Percentiles rank a stretch among this genome's conserved stretches.
Evolutionary conservation across 805 yeast species (phyloP).

Genomic region (Starmerella scarabaei): DNA sequence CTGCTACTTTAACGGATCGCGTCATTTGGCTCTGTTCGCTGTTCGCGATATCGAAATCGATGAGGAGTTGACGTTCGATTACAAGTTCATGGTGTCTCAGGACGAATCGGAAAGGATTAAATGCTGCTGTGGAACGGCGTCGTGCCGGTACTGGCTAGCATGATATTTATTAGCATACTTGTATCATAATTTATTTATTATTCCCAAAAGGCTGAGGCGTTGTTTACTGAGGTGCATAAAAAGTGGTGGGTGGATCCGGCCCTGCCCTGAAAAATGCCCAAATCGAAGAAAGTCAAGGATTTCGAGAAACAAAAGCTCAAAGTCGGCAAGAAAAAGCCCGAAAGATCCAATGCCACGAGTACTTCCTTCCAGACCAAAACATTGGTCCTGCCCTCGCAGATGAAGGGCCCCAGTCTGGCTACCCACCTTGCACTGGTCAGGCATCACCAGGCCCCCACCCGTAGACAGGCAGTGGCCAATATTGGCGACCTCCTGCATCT

Average conservation of each 20-base stretch:
- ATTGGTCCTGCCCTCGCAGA: constrained; percentile 37
- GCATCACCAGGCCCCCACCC: constrained; percentile 21
- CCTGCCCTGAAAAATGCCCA: constrained; percentile 7
- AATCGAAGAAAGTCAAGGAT: constrained; percentile 51
- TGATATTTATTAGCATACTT: not conserved
- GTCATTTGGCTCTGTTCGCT: constrained; percentile 90
- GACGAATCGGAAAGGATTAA: constrained; percentile 75
- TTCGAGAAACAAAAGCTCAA: constrained; percentile 64
- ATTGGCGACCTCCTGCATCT: constrained; percentile 10
- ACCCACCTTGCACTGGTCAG: constrained; percentile 17
- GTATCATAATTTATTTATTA: not conserved
- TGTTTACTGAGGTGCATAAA: too few relatives aligned
- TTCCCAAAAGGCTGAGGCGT: too few relatives aligned
- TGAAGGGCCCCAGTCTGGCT: constrained; percentile 11
- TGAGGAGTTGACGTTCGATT: constrained; percentile 83
- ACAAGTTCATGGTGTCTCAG: constrained; percentile 77
- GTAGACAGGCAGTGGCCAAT: constrained; percentile 21
- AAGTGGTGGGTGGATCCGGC: too few relatives aligned
- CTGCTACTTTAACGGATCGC: constrained; percentile 62
- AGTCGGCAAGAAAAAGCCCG: constrained; percentile 72
- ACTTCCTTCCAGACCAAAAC: constrained; percentile 69
- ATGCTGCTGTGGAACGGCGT: constrained; percentile 90
- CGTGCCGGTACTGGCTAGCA: constrained; percentile 34
- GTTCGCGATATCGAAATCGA: constrained; percentile 65
- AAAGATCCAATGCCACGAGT: constrained; percentile 66